phyloP scores from a whole-genome alignment of 2,329 filamentous ascomycete species.

The Keithomyces neogunnii region DNA sequence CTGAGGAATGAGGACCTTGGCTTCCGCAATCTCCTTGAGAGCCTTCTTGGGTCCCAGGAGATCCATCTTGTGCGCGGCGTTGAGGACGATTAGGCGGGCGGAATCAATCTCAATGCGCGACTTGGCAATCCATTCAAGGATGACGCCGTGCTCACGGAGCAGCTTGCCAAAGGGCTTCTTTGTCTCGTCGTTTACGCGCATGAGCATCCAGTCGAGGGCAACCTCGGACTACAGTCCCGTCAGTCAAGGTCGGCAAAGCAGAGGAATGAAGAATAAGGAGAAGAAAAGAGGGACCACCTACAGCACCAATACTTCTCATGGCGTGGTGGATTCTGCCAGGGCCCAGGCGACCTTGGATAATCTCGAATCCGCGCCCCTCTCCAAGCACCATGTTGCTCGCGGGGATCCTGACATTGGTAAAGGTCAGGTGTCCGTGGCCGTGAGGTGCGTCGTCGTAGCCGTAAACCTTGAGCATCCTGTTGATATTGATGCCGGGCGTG shows the following conservation, averaged over 20 bases:
- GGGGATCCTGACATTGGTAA: slow-evolving; percentile 85
- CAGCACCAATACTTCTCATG: slow-evolving; percentile 87
- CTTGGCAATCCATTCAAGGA: slow-evolving; percentile 89
- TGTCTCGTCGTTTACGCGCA: slow-evolving; percentile 81
- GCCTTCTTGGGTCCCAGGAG: slow-evolving; percentile 79
- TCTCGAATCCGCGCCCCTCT: slow-evolving; percentile 91
- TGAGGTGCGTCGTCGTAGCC: slow-evolving; percentile 98
- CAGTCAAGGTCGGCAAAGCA: background rate
- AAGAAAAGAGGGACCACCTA: slow-evolving; percentile 26
- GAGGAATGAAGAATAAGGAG: background rate
- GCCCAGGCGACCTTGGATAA: slow-evolving; percentile 93
- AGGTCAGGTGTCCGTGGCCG: slow-evolving; percentile 87
- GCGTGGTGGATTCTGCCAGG: slow-evolving; percentile 96
- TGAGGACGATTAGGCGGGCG: slow-evolving; percentile 80
- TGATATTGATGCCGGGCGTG: slow-evolving; percentile 79
- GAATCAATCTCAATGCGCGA: slow-evolving; percentile 92
- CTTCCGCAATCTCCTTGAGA: slow-evolving; percentile 87
- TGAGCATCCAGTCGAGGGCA: slow-evolving; percentile 90
- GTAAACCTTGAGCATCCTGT: slow-evolving; percentile 89
- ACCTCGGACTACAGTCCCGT: slow-evolving; percentile 55
- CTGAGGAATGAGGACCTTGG: slow-evolving; percentile 83
- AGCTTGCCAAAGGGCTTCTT: slow-evolving; percentile 90
- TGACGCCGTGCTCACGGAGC: slow-evolving; percentile 82
- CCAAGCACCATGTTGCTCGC: slow-evolving; percentile 79
- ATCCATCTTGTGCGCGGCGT: slow-evolving; percentile 94